Percentiles rank a stretch among this genome's conserved stretches.
These are phyloP conservation scores for Blastobotrys parvus DNA, from an alignment of 805 yeast genomes.

Conservation along the genomic window DNA sequence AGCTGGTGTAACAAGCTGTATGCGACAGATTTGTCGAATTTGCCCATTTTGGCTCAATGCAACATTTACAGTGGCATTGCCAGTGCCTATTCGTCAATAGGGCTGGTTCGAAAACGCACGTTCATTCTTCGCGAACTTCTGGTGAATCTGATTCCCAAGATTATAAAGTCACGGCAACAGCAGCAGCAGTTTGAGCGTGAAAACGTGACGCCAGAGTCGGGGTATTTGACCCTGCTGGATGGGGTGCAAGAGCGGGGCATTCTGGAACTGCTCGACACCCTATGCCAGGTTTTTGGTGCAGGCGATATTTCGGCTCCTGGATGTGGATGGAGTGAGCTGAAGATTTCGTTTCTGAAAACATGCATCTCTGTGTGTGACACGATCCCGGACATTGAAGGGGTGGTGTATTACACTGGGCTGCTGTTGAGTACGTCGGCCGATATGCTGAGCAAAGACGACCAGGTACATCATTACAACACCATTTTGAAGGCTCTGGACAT, in stretches of 20 bases:
- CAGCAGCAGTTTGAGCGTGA: slow-evolving; percentile 1
- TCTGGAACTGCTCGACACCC: slow-evolving; percentile 37
- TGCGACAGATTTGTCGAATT: slow-evolving; percentile 35
- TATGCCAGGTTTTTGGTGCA: slow-evolving; percentile 50
- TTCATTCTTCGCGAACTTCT: slow-evolving; percentile 62
- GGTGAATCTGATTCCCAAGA: slow-evolving; percentile 29
- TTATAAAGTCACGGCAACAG: slow-evolving; percentile 2
- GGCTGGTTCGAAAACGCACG: slow-evolving; percentile 57
- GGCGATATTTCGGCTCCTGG: slow-evolving; percentile 28
- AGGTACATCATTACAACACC: slow-evolving; percentile 32
- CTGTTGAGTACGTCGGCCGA: slow-evolving; percentile 49
- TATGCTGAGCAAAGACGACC: slow-evolving; percentile 52
- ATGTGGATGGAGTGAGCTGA: slow-evolving; percentile 48
- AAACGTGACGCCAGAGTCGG: not conserved
- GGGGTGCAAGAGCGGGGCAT: slow-evolving; percentile 26
- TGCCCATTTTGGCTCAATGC: slow-evolving; percentile 47
- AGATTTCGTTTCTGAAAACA: slow-evolving; percentile 45
- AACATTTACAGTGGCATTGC: slow-evolving; percentile 61
- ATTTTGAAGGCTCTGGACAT: slow-evolving; percentile 26
- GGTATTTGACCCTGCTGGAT: slow-evolving; percentile 2
- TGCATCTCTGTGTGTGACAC: slow-evolving; percentile 48
- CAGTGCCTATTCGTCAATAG: slow-evolving; percentile 50
- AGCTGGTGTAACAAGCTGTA: slow-evolving; percentile 40
- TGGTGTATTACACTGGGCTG: slow-evolving; percentile 41
- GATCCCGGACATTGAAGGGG: slow-evolving; percentile 37